Evolutionary conservation across 2,329 filamentous ascomycete species (phyloP).

Genomic region (Epichloe uncinata): DNA sequence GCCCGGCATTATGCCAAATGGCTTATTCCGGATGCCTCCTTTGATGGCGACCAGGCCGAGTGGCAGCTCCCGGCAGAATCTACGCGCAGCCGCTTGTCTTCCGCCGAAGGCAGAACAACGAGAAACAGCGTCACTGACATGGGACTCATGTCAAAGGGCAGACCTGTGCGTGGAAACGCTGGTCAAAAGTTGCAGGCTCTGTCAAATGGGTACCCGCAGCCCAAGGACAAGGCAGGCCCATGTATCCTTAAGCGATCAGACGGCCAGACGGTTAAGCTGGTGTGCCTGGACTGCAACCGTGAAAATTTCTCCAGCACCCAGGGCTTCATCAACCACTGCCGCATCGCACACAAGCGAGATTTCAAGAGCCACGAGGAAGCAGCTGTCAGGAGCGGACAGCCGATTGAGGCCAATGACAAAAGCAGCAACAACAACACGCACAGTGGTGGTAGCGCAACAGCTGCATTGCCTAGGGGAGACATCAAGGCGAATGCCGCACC

Average conservation of each 20-base stretch:
- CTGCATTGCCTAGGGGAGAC: conserved; percentile 9
- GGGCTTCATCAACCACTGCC: conserved; percentile 98
- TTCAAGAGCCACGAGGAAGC: conserved; percentile 96
- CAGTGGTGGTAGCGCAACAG: conserved; percentile 1
- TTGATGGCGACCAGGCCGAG: conserved; percentile 54
- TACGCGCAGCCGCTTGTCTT: conserved; percentile 29
- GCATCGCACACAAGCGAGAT: conserved; percentile 84
- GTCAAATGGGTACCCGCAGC: conserved; percentile 54
- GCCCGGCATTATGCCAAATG: conserved; percentile 90
- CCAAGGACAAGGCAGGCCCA: conserved; percentile 72
- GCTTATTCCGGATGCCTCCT: conserved; percentile 78
- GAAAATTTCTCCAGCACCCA: conserved; percentile 94
- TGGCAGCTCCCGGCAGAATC: conserved; percentile 28
- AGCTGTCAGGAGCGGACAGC: conserved; percentile 73
- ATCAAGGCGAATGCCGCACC: conserved; percentile 10
- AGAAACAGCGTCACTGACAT: conserved; percentile 50
- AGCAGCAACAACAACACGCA: background rate
- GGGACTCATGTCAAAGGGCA: conserved; percentile 32
- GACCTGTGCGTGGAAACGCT: conserved; percentile 33
- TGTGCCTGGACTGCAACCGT: conserved; percentile 77
- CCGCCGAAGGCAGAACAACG: conserved; percentile 60
- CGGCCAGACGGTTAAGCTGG: conserved; percentile 74
- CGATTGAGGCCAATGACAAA: conserved; percentile 42
- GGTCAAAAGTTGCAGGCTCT: conserved; percentile 56
- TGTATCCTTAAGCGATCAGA: conserved; percentile 79